These are phyloP conservation scores for Penicillium sp. DNA, from an alignment of 2,329 filamentous ascomycete species.

Conservation along the genomic window DNA sequence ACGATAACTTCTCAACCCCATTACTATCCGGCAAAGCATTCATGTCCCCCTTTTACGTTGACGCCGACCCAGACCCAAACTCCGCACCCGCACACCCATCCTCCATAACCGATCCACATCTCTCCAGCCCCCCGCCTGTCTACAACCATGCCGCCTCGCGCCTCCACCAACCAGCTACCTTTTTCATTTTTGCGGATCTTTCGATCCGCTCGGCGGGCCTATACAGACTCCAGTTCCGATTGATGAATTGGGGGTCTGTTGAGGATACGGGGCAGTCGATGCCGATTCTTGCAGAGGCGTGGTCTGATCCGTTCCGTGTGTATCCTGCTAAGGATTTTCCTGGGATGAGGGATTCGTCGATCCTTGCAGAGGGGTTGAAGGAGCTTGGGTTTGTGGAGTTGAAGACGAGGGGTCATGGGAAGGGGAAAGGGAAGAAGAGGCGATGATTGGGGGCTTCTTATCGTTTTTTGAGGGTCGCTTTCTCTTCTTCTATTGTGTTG, in stretches of 20 bases:
- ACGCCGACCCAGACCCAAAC: slow-evolving; percentile 44
- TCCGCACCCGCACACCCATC: slow-evolving; percentile 42
- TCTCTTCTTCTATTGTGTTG: not conserved
- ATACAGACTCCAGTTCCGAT: slow-evolving; percentile 46
- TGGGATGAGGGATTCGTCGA: slow-evolving; percentile 43
- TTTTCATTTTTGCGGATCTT: slow-evolving; percentile 50
- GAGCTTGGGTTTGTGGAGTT: slow-evolving; percentile 42
- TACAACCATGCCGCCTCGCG: slow-evolving; percentile 14
- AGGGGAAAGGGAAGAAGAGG: slow-evolving; percentile 35
- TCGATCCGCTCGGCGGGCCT: slow-evolving; percentile 46
- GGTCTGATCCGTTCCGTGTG: slow-evolving; percentile 44
- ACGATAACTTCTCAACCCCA: slow-evolving; percentile 26
- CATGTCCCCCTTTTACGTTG: slow-evolving; percentile 44
- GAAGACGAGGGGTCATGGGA: slow-evolving; percentile 39
- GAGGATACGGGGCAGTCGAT: slow-evolving; percentile 37
- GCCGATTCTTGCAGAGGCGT: slow-evolving; percentile 40
- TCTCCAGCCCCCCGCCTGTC: not conserved
- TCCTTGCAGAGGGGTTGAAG: slow-evolving; percentile 40
- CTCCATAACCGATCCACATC: slow-evolving; percentile 1
- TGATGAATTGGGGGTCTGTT: slow-evolving; percentile 43
- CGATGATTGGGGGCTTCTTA: slow-evolving; percentile 2
- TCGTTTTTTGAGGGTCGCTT: not conserved
- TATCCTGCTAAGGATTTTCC: slow-evolving; percentile 47
- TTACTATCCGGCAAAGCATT: slow-evolving; percentile 41
- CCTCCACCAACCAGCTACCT: slow-evolving; percentile 37